Base-by-base conservation (phyloP, 1,284 basidiomycete species). In the Sporisorium iseilematis-ciliati region DNA sequence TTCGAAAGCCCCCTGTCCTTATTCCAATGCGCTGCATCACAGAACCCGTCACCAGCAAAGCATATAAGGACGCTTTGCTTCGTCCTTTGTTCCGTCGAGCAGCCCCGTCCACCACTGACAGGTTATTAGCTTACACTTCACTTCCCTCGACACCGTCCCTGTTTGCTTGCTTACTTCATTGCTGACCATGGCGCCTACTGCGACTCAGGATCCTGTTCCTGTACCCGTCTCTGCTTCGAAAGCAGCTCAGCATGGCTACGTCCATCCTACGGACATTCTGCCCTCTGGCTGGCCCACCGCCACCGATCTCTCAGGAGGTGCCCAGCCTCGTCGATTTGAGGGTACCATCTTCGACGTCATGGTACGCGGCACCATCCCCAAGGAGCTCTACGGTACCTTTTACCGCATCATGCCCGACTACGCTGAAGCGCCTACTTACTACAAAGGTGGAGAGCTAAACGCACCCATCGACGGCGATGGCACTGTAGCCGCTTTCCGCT, bases 341-440 rank as follows among this genome's bases (percentile, higher is more conserved):
- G 64, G 64, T 21, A 66, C 57, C 64, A 66, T 66, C 54, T 66
- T 60, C 21, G 64, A 60, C 29, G 64, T 60, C 25, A 66, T 66
- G 64, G 57, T 59, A 4, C 57, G 64, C 7, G 64, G 64, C 8
- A 42, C 52, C 23, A 66, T 66, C 46, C 64, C 64, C 40, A 66
- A 60, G 48, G 64, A 66, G 53, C 57, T 66, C 14, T 51, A 62
- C 45, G 70, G 70, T 14, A 73, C 70, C 2, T 73, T 73, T 23
- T 73, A 73, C 58, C 65, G 70, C 38, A 69, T 73, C 54, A 73
- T 73, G 70, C 70, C 70, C 18, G 70, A 73, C 56, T 69, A 61
- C 31, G 66, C 66, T 29, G 45, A 57, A 33, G 35, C 61, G 6
- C 64, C 58, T 14, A 61, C 67, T 29, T 57, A 60, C 55, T 55